These are phyloP conservation scores for Rubroboletus satanas DNA, from an alignment of 768 basidiomycete genomes.

Conservation along the genomic window DNA sequence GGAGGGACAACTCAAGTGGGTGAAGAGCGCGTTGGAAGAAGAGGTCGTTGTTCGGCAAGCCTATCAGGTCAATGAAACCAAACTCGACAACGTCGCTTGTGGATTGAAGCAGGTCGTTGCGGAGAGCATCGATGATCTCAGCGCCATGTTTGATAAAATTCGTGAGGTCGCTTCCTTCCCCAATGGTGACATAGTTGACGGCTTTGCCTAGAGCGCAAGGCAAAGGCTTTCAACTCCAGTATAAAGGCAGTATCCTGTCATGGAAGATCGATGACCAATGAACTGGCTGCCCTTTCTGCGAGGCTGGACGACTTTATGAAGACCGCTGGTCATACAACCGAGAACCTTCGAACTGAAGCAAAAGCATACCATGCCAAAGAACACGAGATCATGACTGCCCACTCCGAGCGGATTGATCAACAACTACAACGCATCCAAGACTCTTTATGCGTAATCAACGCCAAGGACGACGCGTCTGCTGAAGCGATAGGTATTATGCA, in stretches of 20 bases:
- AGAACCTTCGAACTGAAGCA: constrained; percentile 52
- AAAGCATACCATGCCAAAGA: constrained; percentile 56
- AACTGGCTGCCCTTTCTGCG: constrained; percentile 50
- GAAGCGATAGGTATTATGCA: constrained; percentile 50
- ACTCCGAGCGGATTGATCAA: constrained; percentile 52
- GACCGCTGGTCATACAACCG: constrained; percentile 49
- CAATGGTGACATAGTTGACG: constrained; percentile 5
- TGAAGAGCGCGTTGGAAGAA: constrained; percentile 66
- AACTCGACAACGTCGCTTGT: constrained; percentile 67
- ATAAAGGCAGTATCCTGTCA: constrained; percentile 59
- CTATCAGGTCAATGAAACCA: constrained; percentile 68
- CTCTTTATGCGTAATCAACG: constrained; percentile 49
- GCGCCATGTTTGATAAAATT: constrained; percentile 74
- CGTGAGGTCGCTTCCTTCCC: constrained; percentile 44
- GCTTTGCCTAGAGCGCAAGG: constrained; percentile 62
- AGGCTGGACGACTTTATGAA: constrained; percentile 62
- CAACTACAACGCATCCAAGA: constrained; percentile 55
- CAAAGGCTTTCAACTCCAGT: constrained; percentile 59
- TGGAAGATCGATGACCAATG: constrained; percentile 52
- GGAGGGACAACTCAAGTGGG: constrained; percentile 53
- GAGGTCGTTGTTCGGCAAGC: constrained; percentile 76
- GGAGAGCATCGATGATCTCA: constrained; percentile 70
- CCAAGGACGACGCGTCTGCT: constrained; percentile 52
- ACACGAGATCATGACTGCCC: constrained; percentile 46
- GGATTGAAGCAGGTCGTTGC: constrained; percentile 60